Evolutionary conservation across 306 rosid genomes (phyloP).

Genomic region (Pterocarpus santalinus): DNA sequence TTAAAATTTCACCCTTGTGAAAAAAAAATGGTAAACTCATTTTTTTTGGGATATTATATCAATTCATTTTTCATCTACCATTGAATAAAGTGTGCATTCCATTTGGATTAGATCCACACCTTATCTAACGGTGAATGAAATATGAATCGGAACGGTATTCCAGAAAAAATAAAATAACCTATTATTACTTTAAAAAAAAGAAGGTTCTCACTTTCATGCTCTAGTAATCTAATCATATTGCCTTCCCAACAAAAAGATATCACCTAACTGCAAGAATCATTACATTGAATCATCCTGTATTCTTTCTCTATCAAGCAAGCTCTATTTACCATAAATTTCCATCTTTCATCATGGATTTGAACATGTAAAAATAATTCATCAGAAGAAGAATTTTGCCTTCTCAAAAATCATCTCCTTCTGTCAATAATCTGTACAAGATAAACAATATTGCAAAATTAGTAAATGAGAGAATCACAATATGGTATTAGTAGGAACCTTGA

Average conservation of each 20-base stretch:
- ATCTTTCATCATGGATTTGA: slow-evolving; percentile 33
- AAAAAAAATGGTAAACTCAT: slow-evolving; percentile 14
- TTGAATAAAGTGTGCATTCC: too few relatives aligned
- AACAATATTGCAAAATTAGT: slow-evolving; percentile 40
- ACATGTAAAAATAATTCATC: slow-evolving; percentile 54
- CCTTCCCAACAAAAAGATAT: slow-evolving; percentile 41
- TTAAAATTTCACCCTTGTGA: slow-evolving; percentile 37
- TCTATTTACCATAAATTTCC: slow-evolving; percentile 54
- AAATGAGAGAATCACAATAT: slow-evolving; percentile 45
- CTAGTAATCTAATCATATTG: slow-evolving; percentile 37
- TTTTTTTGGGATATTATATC: too few relatives aligned
- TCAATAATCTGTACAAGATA: slow-evolving; percentile 79
- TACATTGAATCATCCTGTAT: slow-evolving; percentile 24
- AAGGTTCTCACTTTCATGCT: slow-evolving; percentile 35
- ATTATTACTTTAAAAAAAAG: too few relatives aligned
- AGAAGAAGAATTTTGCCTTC: slow-evolving; percentile 55
- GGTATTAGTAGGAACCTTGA: neutral
- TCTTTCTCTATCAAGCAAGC: slow-evolving; percentile 43
- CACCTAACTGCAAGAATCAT: slow-evolving; percentile 42
- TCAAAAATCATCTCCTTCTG: slow-evolving; percentile 44
- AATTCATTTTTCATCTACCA: too few relatives aligned
- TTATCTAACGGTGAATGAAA: too few relatives aligned
- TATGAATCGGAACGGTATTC: too few relatives aligned
- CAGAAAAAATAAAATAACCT: too few relatives aligned
- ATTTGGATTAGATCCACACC: too few relatives aligned